These are phyloP conservation scores for Thraustochytrium striatum DNA, from an alignment of 352 stramenopile species.

Conservation along the genomic window DNA sequence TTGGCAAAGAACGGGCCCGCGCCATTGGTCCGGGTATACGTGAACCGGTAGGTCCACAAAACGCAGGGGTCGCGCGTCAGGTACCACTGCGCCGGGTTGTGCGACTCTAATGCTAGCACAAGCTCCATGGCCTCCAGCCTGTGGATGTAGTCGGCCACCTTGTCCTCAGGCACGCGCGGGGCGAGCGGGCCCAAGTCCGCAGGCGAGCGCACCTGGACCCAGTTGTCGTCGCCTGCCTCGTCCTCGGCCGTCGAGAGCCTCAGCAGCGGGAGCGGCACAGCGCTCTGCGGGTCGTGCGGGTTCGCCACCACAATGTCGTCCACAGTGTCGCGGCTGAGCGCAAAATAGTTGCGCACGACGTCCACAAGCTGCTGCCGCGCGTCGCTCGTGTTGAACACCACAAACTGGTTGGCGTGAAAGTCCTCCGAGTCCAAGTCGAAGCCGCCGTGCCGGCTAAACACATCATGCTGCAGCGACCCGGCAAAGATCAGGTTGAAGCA, in stretches of 20 bases:
- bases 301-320: slow-evolving; percentile 12
- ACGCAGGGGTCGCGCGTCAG: slow-evolving; percentile 17
- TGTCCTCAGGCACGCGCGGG: not conserved
- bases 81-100: slow-evolving; percentile 15
- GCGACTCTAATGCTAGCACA: not conserved
- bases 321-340: not conserved
- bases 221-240: not conserved
- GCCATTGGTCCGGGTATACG: slow-evolving; percentile 3
- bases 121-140: not conserved
- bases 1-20: slow-evolving; percentile 27
- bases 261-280: not conserved
- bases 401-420: slow-evolving; percentile 46
- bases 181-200: slow-evolving; percentile 1
- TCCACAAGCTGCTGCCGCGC: not conserved
- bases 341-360: slow-evolving; percentile 41
- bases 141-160: slow-evolving; percentile 12
- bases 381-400: slow-evolving; percentile 44
- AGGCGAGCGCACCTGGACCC: not conserved
- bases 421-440: slow-evolving; percentile 42
- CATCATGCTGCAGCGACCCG: slow-evolving; percentile 40
- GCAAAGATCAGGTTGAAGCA: slow-evolving; percentile 27
- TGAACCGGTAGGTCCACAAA: not conserved
- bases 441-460: slow-evolving; percentile 26
- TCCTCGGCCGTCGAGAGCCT: not conserved
- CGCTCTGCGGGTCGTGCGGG: not conserved